These are phyloP conservation scores for Flammula alnicola DNA, from an alignment of 1,284 basidiomycete species.

Conservation along the genomic window DNA sequence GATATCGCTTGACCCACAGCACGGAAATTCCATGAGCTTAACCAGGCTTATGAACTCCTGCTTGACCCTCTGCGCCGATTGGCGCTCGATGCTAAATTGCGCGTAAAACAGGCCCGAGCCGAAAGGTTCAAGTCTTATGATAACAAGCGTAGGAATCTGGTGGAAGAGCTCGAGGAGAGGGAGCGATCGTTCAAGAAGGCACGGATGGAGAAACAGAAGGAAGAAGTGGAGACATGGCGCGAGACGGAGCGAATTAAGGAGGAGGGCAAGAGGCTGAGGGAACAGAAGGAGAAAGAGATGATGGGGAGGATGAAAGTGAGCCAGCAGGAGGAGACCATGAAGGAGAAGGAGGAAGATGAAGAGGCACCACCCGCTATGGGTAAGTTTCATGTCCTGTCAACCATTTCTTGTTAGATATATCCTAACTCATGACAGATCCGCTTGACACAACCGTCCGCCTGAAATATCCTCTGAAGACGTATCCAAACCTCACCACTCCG, in stretches of 20 bases:
- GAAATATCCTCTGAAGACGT: slow-evolving; percentile 63
- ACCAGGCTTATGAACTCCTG: slow-evolving; percentile 84
- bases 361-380: slow-evolving; percentile 62
- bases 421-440: slow-evolving; percentile 43
- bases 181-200: slow-evolving; percentile 83
- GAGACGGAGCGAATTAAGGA: slow-evolving; percentile 81
- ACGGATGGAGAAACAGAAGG: slow-evolving; percentile 61
- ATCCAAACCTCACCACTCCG: slow-evolving; percentile 58
- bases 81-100: slow-evolving; percentile 82
- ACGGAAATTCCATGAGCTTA: slow-evolving; percentile 87
- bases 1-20: slow-evolving; percentile 42
- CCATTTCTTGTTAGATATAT: background rate
- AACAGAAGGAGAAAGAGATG: slow-evolving; percentile 65
- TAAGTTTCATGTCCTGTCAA: slow-evolving; percentile 31
- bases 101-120: slow-evolving; percentile 71
- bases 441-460: slow-evolving; percentile 76
- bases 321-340: slow-evolving; percentile 36
- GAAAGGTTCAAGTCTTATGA: slow-evolving; percentile 80
- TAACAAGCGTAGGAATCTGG: slow-evolving; percentile 76
- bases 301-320: slow-evolving; percentile 45
- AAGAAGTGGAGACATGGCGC: slow-evolving; percentile 57
- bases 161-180: slow-evolving; percentile 84
- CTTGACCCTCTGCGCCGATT: slow-evolving; percentile 83
- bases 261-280: slow-evolving; percentile 72
- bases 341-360: slow-evolving; percentile 37